A percentile compares a stretch with the other conserved stretches of the same genome.
phyloP scores from a whole-genome alignment of 345 rosid species.

The Camelina sativa region DNA sequence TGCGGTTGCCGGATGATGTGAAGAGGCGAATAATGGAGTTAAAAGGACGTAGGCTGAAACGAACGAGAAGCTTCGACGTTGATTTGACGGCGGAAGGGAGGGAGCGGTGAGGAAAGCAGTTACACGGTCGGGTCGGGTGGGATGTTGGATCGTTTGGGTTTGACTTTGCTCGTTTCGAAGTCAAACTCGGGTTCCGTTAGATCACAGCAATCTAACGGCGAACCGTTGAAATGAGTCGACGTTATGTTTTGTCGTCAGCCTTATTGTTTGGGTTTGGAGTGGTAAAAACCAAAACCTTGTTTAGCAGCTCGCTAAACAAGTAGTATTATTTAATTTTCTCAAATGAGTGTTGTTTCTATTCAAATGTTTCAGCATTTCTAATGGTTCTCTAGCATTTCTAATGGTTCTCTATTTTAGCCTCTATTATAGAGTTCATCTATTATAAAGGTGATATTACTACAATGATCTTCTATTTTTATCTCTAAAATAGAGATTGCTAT shows the following conservation, averaged over 20 bases:
- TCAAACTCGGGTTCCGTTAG: conserved; percentile 31
- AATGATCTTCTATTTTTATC: no score
- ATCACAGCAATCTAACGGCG: conserved; percentile 23
- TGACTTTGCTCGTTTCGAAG: conserved; percentile 37
- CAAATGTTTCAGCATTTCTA: no score
- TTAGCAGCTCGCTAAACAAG: conserved; percentile 27
- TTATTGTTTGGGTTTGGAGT: neutral
- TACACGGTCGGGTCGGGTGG: conserved; percentile 27
- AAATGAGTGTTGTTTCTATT: no score
- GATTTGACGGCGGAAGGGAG: conserved; percentile 38
- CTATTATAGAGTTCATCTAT: no score
- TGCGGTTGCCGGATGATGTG: conserved; percentile 61
- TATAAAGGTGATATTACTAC: no score
- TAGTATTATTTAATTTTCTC: no score
- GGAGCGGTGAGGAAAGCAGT: conserved; percentile 22
- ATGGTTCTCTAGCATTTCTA: no score
- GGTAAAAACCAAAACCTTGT: conserved; percentile 20
- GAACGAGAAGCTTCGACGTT: conserved; percentile 51
- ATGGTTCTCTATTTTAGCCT: no score
- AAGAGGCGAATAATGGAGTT: conserved; percentile 39
- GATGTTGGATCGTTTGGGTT: conserved; percentile 32
- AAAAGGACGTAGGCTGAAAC: conserved; percentile 45
- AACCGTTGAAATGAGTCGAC: conserved; percentile 29
- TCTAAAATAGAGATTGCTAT: no score
- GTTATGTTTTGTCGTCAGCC: conserved; percentile 5